Base-by-base conservation (phyloP, 2,329 filamentous ascomycete species). In the Gremmenia infestans region DNA sequence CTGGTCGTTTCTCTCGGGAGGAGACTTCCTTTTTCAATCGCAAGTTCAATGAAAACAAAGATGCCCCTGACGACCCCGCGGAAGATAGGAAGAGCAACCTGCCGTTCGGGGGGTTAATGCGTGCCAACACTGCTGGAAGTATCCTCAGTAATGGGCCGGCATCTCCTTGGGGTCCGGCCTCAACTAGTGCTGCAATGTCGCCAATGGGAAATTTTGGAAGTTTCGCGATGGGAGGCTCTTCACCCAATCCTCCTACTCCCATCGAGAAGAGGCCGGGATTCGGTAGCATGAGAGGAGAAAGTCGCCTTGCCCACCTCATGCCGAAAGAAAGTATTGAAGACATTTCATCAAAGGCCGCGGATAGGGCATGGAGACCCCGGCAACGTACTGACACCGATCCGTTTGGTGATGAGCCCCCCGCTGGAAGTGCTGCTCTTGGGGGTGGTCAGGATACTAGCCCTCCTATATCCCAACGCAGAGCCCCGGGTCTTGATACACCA, bases 131-230 rank as follows among this genome's bases (percentile, higher is more conserved):
- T 32, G 72, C 74, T 6, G 76, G 78, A n/a, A 73, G 71, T 32
- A 65, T 74, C 6, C 53, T 69, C 1, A 73, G 70, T 4, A 76
- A 81, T 60, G 75, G 74, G 22, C 67, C 68, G 45, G 54, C 72
- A n/a, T 76, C 77, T 11, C 72, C 77, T 1, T 81, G 78, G 77
- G 74, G 73, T 25, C 63, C 71, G 17, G 63, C 72, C 7, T 65
- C 68, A 4, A 48, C 60, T 8, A 87, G 82, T 81, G 76, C 86
- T 45, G 81, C 83, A 12, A 83, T 89, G 64, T 81, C 86, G 6
- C 83, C 85, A 2, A 88, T 92, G 78, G 91, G 93, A 36, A 86
- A 86, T 22, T 99, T 99, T 72, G 93, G 93, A 11, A 94, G 86
- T 66, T 97, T 97, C 71, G 86, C 88, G n/a, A 72, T 95, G 52